A percentile compares a stretch with the other conserved stretches of the same genome.
Evolutionary conservation across 306 rosid species (phyloP).

Genomic region (Sesbania bispinosa): DNA sequence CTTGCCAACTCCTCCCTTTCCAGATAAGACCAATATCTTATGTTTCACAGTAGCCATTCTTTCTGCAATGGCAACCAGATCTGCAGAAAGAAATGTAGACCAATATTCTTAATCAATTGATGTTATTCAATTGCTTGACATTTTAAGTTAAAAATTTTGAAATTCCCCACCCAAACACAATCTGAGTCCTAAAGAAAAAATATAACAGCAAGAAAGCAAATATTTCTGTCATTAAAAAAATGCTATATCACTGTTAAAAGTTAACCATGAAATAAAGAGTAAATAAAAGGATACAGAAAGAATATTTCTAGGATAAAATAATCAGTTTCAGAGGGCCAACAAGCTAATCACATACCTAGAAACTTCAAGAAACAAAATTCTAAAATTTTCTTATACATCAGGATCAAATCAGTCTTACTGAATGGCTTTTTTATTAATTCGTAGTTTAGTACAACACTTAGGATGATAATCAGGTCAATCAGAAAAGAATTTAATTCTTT

Average conservation of each 20-base stretch:
- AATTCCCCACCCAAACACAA: not conserved
- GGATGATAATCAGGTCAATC: not conserved
- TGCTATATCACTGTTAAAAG: not conserved
- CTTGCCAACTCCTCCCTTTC: constrained; percentile 98
- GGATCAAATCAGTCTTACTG: not conserved
- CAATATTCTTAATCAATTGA: not conserved
- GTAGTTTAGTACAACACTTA: not conserved
- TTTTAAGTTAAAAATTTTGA: not conserved
- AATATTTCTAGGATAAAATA: not conserved
- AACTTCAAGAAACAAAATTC: not conserved
- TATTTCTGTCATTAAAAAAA: not conserved
- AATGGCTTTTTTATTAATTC: not conserved
- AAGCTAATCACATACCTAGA: not conserved
- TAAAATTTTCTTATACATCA: not conserved
- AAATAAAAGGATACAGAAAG: not conserved
- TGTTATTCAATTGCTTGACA: not conserved
- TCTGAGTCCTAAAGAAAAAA: not conserved
- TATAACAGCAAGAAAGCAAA: not conserved
- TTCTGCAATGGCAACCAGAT: constrained; percentile 75
- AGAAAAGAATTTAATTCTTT: too few relatives aligned
- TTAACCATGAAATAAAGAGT: not conserved
- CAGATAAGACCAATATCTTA: constrained; percentile 83
- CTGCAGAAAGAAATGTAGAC: constrained; percentile 41
- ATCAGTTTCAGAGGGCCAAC: not conserved
- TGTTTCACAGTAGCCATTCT: constrained; percentile 95